These are phyloP conservation scores for Periconia sp. DNA, from an alignment of 2,329 filamentous ascomycete species.

Conservation along the genomic window DNA sequence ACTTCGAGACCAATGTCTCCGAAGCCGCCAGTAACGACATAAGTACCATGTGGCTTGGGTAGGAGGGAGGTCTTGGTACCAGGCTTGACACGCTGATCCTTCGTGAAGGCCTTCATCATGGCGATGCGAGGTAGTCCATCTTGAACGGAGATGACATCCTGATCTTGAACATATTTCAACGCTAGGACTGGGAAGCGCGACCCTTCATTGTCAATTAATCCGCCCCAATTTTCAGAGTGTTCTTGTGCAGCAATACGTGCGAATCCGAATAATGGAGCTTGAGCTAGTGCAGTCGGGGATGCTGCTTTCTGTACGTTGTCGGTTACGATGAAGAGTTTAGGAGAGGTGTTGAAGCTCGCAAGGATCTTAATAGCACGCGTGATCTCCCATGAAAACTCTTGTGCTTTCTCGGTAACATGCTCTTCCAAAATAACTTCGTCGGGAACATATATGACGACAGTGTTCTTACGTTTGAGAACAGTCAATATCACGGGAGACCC, in stretches of 20 bases:
- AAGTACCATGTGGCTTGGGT: conserved; percentile 48
- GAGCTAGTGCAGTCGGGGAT: conserved; percentile 39
- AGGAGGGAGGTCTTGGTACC: conserved; percentile 10
- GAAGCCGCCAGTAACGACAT: conserved; percentile 52
- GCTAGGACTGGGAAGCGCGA: conserved; percentile 40
- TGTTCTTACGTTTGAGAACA: conserved; percentile 11
- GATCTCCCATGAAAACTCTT: conserved; percentile 25
- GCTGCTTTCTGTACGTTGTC: conserved; percentile 27
- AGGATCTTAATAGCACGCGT: conserved; percentile 26
- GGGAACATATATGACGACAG: conserved; percentile 24
- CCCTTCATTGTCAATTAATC: conserved; percentile 45
- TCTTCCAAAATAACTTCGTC: conserved; percentile 8
- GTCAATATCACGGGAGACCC: conserved; percentile 1
- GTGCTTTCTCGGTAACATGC: conserved; percentile 16
- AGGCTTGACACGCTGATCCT: conserved; percentile 23
- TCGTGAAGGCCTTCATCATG: conserved; percentile 34
- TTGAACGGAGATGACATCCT: conserved; percentile 48
- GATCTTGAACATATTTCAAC: conserved; percentile 47
- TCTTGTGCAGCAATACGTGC: conserved; percentile 49
- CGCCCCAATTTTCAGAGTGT: conserved; percentile 48
- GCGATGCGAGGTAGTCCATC: conserved; percentile 47
- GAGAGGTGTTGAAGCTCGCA: conserved; percentile 7
- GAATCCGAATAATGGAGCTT: conserved; percentile 46
- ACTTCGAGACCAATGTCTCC: conserved; percentile 50
- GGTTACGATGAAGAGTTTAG: conserved; percentile 41